Evolutionary conservation across 176 grass and related monocot species (phyloP).

Genomic region (Zea luxurians): DNA sequence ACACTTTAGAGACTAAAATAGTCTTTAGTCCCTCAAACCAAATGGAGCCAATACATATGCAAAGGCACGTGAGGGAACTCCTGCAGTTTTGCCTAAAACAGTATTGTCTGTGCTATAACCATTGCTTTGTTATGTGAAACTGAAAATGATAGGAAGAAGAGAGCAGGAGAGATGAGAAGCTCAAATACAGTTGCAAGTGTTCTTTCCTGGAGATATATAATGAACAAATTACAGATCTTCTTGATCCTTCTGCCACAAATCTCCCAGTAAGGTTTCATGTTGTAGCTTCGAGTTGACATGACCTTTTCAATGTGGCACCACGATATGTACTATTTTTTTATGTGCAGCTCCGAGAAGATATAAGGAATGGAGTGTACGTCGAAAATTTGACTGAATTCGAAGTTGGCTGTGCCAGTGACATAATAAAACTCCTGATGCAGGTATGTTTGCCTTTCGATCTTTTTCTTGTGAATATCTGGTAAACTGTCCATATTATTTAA

Average conservation of each 20-base stretch:
- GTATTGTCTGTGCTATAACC: neutral
- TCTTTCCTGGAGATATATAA: slow-evolving; percentile 99
- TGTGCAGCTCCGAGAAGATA: slow-evolving; percentile 82
- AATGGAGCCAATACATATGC: neutral
- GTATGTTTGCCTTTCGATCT: slow-evolving; percentile 27
- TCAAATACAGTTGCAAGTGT: slow-evolving; percentile 97
- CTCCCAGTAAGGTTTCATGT: slow-evolving; percentile 60
- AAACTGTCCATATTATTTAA: slow-evolving; percentile 9
- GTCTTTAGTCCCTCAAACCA: too few species aligned
- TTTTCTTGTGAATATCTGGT: slow-evolving; percentile 25
- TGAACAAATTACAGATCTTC: slow-evolving; percentile 98
- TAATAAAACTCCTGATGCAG: slow-evolving; percentile 82
- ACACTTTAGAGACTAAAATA: too few species aligned
- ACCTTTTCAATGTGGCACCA: slow-evolving; percentile 5
- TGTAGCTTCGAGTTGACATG: slow-evolving; percentile 34
- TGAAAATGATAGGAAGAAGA: slow-evolving; percentile 75
- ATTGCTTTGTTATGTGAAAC: slow-evolving; percentile 17
- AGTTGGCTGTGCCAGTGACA: slow-evolving; percentile 84
- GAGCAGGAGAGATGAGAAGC: slow-evolving; percentile 93
- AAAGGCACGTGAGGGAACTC: neutral
- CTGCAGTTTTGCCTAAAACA: neutral
- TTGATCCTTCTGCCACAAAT: slow-evolving; percentile 84
- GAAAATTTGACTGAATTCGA: slow-evolving; percentile 90
- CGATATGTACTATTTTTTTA: slow-evolving; percentile 21
- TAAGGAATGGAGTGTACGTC: slow-evolving; percentile 76